phyloP scores from a whole-genome alignment of 2,329 filamentous ascomycete genomes.

The Clonostachys byssicola region DNA sequence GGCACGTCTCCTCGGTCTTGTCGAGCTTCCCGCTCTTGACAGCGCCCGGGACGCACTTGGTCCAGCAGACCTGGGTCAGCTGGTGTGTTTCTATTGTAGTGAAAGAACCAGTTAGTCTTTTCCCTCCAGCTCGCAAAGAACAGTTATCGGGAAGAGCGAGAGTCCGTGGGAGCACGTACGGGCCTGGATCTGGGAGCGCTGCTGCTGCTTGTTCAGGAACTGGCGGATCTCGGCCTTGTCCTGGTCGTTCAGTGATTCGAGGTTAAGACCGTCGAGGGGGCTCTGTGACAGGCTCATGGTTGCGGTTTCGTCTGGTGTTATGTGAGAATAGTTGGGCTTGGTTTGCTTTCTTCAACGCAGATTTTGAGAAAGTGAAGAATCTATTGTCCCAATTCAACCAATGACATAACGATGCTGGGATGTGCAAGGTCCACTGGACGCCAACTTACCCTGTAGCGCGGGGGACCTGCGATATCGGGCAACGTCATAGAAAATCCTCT shows the following conservation, averaged over 20 bases:
- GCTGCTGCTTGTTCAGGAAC: constrained; percentile 78
- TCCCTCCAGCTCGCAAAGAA: not conserved
- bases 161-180: constrained; percentile 43
- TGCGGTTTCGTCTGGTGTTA: not conserved
- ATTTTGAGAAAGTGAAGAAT: no score
- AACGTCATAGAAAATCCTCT: not conserved
- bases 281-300: constrained; percentile 28
- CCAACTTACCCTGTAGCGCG: no score
- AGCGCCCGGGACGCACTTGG: constrained; percentile 78
- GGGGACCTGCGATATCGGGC: no score
- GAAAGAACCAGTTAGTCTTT: no score
- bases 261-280: constrained; percentile 51
- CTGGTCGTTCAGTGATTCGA: constrained; percentile 71
- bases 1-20: constrained; percentile 73
- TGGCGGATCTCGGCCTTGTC: constrained; percentile 87
- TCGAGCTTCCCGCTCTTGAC: constrained; percentile 73
- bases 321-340: no score
- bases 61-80: constrained; percentile 79
- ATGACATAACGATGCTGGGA: not conserved
- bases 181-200: constrained; percentile 67
- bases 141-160: constrained; percentile 1
- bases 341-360: no score
- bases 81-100: constrained; percentile 41
- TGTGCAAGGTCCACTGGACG: no score
- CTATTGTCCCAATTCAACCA: no score